Evolutionary conservation across 257 asterid species (phyloP).

Genomic region (Nicotiana knightiana): DNA sequence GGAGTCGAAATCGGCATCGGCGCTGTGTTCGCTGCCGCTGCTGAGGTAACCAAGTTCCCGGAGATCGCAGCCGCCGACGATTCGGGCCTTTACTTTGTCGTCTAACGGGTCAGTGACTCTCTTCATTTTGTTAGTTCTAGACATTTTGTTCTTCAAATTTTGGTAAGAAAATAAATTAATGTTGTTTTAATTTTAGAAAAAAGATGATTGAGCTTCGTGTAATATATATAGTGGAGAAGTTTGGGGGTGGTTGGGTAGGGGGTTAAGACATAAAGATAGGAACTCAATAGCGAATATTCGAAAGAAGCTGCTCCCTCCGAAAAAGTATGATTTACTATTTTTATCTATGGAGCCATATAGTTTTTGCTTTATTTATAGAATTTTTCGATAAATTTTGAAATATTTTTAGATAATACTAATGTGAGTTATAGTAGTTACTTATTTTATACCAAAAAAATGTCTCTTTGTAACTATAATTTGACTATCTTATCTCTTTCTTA

Average conservation of each 20-base stretch:
- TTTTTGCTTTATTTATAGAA: not conserved
- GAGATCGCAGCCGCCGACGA: conserved; percentile 36
- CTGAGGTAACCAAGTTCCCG: conserved; percentile 38
- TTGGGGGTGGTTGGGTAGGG: not conserved
- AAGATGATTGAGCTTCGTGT: conserved; percentile 16
- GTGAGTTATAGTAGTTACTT: too few relatives aligned
- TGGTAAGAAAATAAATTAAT: not conserved
- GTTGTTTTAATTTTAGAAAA: not conserved
- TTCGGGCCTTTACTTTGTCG: conserved; percentile 40
- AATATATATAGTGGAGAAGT: conserved; percentile 1
- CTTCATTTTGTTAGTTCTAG: conserved; percentile 26
- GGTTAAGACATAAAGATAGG: not conserved
- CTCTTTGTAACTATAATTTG: not conserved
- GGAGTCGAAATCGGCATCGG: conserved; percentile 30
- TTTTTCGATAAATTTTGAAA: not conserved
- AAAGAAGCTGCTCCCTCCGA: not conserved
- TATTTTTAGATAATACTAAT: too few relatives aligned
- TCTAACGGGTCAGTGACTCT: conserved; percentile 50
- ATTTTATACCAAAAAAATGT: not conserved
- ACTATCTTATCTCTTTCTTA: not conserved
- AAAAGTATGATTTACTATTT: not conserved
- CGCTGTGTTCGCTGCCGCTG: conserved; percentile 86
- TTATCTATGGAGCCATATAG: not conserved
- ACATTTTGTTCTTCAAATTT: conserved; percentile 29
- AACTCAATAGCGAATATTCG: not conserved